phyloP scores from a whole-genome alignment of 768 basidiomycete genomes.

The Russula virescens region DNA sequence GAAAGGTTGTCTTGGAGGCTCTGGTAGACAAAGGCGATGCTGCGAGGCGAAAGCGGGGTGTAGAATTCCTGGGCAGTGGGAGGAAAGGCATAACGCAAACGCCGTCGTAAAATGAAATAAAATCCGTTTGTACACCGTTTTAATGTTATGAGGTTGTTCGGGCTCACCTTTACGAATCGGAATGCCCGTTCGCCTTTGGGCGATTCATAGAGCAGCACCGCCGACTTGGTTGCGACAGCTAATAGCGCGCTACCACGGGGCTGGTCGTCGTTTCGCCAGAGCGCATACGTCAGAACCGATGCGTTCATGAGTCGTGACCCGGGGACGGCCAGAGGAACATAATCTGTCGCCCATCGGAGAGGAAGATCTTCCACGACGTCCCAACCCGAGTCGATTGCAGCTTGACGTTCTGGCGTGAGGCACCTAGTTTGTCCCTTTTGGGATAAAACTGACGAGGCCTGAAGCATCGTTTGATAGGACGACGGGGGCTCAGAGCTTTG shows the following conservation, averaged over 20 bases:
- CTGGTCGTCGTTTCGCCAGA: constrained; percentile 57
- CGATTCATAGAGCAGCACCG: constrained; percentile 73
- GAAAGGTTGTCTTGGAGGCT: constrained; percentile 45
- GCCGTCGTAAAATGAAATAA: too few relatives aligned
- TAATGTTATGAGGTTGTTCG: neutral
- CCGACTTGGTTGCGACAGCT: constrained; percentile 69
- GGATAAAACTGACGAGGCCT: neutral
- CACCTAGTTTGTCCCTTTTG: neutral
- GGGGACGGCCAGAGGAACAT: constrained; percentile 64
- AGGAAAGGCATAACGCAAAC: neutral
- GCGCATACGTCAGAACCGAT: constrained; percentile 58
- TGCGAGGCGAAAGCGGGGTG: constrained; percentile 63
- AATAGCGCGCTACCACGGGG: constrained; percentile 48
- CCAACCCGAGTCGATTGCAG: constrained; percentile 34
- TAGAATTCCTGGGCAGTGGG: constrained; percentile 68
- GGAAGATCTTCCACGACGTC: constrained; percentile 71
- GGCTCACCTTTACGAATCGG: constrained; percentile 66
- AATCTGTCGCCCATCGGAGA: constrained; percentile 83
- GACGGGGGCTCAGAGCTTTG: constrained; percentile 26
- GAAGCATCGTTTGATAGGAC: constrained; percentile 15
- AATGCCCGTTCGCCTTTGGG: constrained; percentile 80
- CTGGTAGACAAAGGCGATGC: constrained; percentile 66
- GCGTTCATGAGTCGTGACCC: constrained; percentile 57
- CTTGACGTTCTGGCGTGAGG: neutral
- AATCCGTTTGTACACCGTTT: too few relatives aligned